phyloP scores from a whole-genome alignment of 345 rosid genomes.

The Mangifera indica region DNA sequence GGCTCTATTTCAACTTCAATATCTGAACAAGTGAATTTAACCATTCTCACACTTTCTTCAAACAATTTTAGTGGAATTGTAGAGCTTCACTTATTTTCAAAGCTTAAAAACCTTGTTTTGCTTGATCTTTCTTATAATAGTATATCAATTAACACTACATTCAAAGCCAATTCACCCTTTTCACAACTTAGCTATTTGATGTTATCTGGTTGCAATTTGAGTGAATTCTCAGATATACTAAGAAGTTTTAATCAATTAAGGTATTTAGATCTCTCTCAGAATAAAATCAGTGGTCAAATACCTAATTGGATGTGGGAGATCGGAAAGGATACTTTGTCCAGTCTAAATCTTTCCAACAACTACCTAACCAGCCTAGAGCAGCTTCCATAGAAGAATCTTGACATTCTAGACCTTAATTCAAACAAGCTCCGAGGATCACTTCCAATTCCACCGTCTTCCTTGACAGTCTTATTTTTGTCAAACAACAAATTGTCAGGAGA shows the following conservation, averaged over 20 bases:
- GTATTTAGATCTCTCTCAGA: not conserved
- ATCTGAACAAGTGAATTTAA: not conserved
- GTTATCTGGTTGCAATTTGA: conserved; percentile 3
- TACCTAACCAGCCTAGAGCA: not conserved
- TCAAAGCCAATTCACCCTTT: not conserved
- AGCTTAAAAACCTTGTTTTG: not conserved
- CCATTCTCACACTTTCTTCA: not conserved
- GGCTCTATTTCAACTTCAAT: conserved; percentile 25
- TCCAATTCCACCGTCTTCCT: not conserved
- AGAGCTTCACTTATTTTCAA: conserved; percentile 20
- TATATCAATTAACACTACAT: not conserved
- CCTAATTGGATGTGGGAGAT: not conserved
- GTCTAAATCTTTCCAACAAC: conserved; percentile 7
- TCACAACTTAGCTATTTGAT: not conserved
- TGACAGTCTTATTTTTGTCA: not conserved
- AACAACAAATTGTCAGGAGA: conserved; percentile 8
- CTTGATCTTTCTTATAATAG: conserved; percentile 6
- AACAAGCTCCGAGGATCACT: not conserved
- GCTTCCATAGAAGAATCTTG: not conserved
- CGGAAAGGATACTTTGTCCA: not conserved
- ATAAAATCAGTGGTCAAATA: conserved; percentile 5
- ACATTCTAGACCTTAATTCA: not conserved
- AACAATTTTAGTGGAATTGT: conserved; percentile 26
- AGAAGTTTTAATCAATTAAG: not conserved
- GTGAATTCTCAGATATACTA: conserved; percentile 5